Evolutionary conservation across 1,284 basidiomycete genomes (phyloP).

Genomic region (Boletus hoseneyae): DNA sequence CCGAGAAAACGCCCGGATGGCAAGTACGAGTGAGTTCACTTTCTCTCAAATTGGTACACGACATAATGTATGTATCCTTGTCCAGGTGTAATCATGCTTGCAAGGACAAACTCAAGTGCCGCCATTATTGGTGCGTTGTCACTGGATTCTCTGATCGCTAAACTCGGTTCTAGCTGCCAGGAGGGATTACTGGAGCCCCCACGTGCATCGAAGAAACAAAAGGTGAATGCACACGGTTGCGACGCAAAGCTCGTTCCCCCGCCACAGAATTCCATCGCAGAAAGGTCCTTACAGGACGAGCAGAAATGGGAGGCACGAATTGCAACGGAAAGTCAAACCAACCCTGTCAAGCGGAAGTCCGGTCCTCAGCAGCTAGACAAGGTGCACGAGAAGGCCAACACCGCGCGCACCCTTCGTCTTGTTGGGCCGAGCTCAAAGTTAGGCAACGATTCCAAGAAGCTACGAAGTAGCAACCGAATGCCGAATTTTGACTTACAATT

Average conservation of each 20-base stretch:
- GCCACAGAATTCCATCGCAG: conserved; percentile 7
- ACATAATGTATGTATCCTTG: background rate
- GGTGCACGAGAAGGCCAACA: conserved; percentile 44
- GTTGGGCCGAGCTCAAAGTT: conserved; percentile 45
- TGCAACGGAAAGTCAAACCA: conserved; percentile 8
- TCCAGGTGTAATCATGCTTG: conserved; percentile 77
- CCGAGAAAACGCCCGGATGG: conserved; percentile 42
- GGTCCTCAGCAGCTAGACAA: conserved; percentile 42
- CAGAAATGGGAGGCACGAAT: background rate
- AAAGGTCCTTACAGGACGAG: background rate
- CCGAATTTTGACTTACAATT: conserved; percentile 56
- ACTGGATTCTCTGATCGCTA: background rate
- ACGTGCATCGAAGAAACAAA: conserved; percentile 38
- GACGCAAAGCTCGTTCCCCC: conserved; percentile 11
- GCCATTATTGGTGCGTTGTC: conserved; percentile 59
- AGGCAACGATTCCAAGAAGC: conserved; percentile 14
- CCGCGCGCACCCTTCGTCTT: conserved; percentile 40
- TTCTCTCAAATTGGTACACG: background rate
- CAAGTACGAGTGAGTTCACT: conserved; percentile 47
- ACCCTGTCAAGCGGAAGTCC: conserved; percentile 26
- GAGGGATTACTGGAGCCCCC: conserved; percentile 62
- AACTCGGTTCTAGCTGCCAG: conserved; percentile 51
- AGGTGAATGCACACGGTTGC: conserved; percentile 13
- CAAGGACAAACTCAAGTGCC: conserved; percentile 70
- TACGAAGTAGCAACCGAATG: conserved; percentile 31